Evolutionary conservation across 495 filamentous ascomycete species (phyloP), one percentile per base, ranked within the genome.

Genomic region (Lasiosphaeria ovina): DNA sequence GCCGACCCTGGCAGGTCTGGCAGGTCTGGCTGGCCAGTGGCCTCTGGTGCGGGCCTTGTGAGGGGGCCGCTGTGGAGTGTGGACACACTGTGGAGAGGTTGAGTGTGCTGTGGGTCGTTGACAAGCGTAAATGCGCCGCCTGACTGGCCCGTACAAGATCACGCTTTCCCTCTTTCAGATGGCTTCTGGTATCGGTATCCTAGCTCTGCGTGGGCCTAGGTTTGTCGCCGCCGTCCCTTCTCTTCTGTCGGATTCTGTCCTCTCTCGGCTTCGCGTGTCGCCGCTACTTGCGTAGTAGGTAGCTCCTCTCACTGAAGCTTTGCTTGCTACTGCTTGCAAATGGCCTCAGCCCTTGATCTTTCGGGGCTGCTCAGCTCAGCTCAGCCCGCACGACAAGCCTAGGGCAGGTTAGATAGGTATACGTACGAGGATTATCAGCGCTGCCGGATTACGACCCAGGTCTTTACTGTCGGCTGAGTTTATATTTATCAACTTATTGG

Each of bases 151-250:
- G 16, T 35, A 45, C 17, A 35, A 61, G 14, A 16, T 44, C 44
- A 44, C 54, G 56, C 62, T 59, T 60, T 63, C 31, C 66, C 54
- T 33, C 51, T 66, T 70, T 53, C 51, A 61, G 63, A 57, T 65
- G 67, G 63, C 66, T 67, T 66, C 67, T 62, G 62, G 59, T 62
- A 72, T 69, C 62, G 62, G 59, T 62, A 72, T 70, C 67, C 54
- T 36, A 47, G 38, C n/a, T 45, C 44, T 61, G 42, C 35, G 59
- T 50, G 35, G 48, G 16, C 49, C 54, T 36, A 60, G 52, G 38
- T 42, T 47, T 54, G 12, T 65, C 54, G 53, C 58, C 60, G 62
- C 14, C 49, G 60, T 69, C 68, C 64, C 58, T 69, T 53, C 16
- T 14, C 60, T 72, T 72, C 70, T 66, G 42, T 71, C 51, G 59